Conservation (phyloP, 495 filamentous ascomycete genomes). For the Cercophora samala region DNA sequence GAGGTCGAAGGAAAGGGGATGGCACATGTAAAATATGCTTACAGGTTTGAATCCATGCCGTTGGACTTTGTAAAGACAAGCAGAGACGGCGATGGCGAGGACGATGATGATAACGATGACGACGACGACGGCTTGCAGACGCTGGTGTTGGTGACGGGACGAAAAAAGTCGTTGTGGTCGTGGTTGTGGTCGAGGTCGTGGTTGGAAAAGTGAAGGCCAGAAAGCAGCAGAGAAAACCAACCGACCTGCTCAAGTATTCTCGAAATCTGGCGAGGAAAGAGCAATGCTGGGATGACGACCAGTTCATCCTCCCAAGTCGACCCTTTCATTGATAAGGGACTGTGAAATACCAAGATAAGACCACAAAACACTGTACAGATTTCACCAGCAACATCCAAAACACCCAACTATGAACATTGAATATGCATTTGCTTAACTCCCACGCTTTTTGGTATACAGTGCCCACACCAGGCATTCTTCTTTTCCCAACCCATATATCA, state of each 20-base stretch:
- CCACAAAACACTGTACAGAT: not conserved
- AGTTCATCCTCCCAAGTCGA: not conserved
- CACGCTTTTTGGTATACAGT: constrained; percentile 27
- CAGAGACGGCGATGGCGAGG: no score
- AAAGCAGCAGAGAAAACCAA: not conserved
- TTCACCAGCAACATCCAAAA: not conserved
- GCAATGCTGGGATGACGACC: not conserved
- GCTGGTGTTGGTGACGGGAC: not conserved
- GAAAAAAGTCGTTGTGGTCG: not conserved
- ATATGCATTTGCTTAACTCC: constrained; percentile 3
- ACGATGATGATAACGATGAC: not conserved
- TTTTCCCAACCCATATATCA: constrained; percentile 21
- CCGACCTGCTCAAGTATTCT: not conserved
- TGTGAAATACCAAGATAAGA: not conserved
- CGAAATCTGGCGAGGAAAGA: not conserved
- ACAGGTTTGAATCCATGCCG: not conserved
- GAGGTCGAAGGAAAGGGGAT: not conserved
- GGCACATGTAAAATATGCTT: not conserved
- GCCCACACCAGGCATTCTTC: constrained; percentile 18
- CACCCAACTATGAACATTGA: not conserved
- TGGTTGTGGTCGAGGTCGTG: not conserved
- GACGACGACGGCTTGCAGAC: not conserved
- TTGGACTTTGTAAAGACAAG: not conserved
- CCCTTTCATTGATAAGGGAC: not conserved
- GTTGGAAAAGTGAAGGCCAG: not conserved